Base-by-base conservation (phyloP, 2,329 filamentous ascomycete genomes). In the Fusarium sp. region DNA sequence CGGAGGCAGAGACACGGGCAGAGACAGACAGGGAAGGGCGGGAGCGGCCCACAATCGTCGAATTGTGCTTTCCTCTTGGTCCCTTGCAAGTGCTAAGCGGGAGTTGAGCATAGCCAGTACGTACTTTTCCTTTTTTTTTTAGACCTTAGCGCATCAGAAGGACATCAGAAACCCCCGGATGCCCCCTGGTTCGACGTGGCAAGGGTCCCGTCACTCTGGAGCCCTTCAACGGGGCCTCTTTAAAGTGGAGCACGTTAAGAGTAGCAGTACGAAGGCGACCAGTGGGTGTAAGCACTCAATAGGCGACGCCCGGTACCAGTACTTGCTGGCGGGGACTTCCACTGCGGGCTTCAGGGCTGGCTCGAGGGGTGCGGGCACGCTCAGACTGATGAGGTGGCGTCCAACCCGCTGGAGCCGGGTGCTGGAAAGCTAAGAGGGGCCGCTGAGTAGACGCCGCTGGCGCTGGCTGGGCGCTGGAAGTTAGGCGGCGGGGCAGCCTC, bases 11-110 rank as follows among this genome's bases (percentile, higher is more conserved):
- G 65, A 60, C 54, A 65, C 34, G 42, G 31, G 43, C 34, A 42
- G 28, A 59, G 21, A 53, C 40, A 46, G 42, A 53, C 52, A 59
- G 45, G 63, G 52, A 68, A 70, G 62, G 57, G 36, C 66, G 62
- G 66, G 67, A 70, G 39, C 46, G 67, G 58, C 53, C 67, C 57
- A 70, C 54, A 49, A 24, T 60, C 61, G 38, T 53, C 56, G 66
- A 69, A 67, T 67, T 70, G 67, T 67, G 62, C 51, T 62, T 70
- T 68, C 51, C 42, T 59, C 51, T 54, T 70, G 58, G 54, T 62
- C 57, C 57, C 49, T 65, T 49, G 53, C 62, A 59, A 63, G 47
- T 53, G 39, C 43, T 56, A 56, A 42, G 47, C 56, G 45, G 45
- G 57, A 67, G 62, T 52, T 50, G 49, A 59, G 43, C 49, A 36